Evolutionary conservation across 169 alveolate species (phyloP).

Genomic region (Pseudocohnilembus persalinus): DNA sequence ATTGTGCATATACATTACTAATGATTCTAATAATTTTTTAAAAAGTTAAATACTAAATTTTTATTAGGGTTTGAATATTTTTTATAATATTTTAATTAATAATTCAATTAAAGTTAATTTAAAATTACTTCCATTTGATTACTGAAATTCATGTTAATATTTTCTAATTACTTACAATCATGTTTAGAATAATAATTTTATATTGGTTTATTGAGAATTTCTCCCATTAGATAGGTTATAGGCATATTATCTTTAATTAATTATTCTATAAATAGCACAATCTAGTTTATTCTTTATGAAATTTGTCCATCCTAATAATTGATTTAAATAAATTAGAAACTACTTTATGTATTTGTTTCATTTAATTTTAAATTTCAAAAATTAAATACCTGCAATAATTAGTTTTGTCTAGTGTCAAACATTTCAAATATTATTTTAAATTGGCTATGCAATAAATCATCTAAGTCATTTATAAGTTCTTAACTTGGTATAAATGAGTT

Average conservation of each 20-base stretch:
- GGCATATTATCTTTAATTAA: neutral
- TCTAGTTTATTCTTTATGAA: neutral
- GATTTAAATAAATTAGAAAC: too few species aligned
- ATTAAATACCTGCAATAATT: too few species aligned
- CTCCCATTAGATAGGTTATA: neutral
- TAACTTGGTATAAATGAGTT: too few species aligned
- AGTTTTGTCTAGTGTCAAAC: neutral
- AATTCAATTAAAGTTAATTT: too few species aligned
- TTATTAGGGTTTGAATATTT: too few species aligned
- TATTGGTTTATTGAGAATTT: neutral
- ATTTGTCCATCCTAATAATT: neutral
- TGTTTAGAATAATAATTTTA: neutral
- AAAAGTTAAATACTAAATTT: too few species aligned
- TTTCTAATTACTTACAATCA: neutral
- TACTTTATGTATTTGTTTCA: neutral
- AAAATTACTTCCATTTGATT: neutral
- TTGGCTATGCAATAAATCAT: too few species aligned
- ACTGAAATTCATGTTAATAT: too few species aligned
- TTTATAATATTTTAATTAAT: too few species aligned
- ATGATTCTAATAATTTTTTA: too few species aligned
- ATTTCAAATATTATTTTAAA: too few species aligned
- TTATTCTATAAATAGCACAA: too few species aligned
- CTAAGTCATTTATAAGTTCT: neutral
- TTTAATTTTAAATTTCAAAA: neutral
- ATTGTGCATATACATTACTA: neutral